phyloP scores from a whole-genome alignment of 2,329 filamentous ascomycete species.

The Trichocomaceae sp. region DNA sequence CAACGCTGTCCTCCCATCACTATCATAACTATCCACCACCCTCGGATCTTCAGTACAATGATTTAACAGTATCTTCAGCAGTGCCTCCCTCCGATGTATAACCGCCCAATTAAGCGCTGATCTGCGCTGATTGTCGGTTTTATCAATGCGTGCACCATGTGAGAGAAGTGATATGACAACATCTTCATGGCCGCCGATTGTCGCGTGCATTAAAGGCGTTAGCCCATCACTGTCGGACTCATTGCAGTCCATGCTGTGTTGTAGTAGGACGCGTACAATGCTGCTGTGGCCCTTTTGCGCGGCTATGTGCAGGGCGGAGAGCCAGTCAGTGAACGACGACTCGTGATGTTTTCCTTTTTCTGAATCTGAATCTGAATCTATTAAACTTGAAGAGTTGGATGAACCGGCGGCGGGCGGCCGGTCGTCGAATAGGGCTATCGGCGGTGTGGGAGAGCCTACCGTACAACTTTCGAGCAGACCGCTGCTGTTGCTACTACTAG shows the following conservation, averaged over 20 bases:
- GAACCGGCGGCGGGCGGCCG: neutral
- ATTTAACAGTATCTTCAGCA: neutral
- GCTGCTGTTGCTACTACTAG: no score
- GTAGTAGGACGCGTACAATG: constrained; percentile 14
- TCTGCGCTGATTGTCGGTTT: neutral
- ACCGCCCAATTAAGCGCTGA: neutral
- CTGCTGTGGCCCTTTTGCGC: constrained; percentile 23
- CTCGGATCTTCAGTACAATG: neutral
- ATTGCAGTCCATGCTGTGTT: neutral
- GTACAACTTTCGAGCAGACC: no score
- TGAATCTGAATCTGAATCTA: no score
- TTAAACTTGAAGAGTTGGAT: no score
- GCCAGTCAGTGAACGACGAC: constrained; percentile 13
- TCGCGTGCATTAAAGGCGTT: neutral
- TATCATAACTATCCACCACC: neutral
- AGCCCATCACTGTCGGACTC: neutral
- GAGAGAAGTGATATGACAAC: neutral
- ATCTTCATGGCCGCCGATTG: neutral
- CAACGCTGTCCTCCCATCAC: neutral
- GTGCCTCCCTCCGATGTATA: neutral
- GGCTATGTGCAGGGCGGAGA: constrained; percentile 23
- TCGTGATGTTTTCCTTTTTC: neutral
- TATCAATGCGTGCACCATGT: neutral
- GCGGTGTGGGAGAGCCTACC: neutral
- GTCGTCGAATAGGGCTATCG: neutral